phyloP scores from a whole-genome alignment of 495 filamentous ascomycete genomes.

The Tetracladium setigerum region DNA sequence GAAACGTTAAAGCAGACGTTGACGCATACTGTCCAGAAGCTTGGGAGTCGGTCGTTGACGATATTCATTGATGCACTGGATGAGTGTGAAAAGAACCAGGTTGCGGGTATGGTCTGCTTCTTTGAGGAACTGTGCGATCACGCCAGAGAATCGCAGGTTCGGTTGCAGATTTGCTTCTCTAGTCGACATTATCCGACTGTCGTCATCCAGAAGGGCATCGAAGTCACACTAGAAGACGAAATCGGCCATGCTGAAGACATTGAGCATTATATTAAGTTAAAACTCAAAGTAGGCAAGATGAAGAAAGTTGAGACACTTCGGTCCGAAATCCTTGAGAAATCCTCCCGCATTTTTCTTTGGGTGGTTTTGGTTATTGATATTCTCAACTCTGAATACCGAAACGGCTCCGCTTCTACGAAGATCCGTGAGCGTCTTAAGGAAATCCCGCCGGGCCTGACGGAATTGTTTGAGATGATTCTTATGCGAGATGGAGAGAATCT shows the following conservation, averaged over 20 bases:
- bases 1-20: constrained; percentile 16
- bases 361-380: constrained; percentile 31
- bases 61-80: constrained; percentile 35
- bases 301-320: constrained; percentile 13
- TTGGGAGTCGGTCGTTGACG: constrained; percentile 14
- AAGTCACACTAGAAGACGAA: constrained; percentile 25
- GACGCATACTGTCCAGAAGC: constrained; percentile 10
- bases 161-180: constrained; percentile 31
- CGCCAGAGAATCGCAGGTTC: constrained; percentile 7
- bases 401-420: constrained; percentile 19
- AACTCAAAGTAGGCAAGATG: constrained; percentile 19
- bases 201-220: constrained; percentile 16
- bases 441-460: constrained; percentile 27
- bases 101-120: constrained; percentile 30
- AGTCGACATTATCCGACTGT: constrained; percentile 34
- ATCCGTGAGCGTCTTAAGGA: constrained; percentile 24
- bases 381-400: constrained; percentile 29
- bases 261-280: constrained; percentile 21
- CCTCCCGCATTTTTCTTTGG: constrained; percentile 31
- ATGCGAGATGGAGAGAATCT: constrained; percentile 14
- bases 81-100: constrained; percentile 28
- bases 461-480: constrained; percentile 35
- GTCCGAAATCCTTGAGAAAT: constrained; percentile 22
- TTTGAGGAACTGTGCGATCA: constrained; percentile 28
- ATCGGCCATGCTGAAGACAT: constrained; percentile 27